Base-by-base conservation (phyloP, 257 asterid species). In the Eustoma russellianum region DNA sequence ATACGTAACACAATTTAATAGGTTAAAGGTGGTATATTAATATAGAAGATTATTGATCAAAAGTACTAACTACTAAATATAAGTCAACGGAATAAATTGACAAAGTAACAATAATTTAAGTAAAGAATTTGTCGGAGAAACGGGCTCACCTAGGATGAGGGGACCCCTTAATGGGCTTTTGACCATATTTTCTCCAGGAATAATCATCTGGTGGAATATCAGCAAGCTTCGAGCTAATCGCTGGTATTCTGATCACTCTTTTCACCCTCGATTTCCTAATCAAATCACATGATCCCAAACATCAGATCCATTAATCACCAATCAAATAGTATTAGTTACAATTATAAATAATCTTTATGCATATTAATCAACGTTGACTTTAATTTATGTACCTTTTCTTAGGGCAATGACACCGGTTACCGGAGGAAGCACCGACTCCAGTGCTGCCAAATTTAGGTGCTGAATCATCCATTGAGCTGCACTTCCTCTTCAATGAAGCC, bases 131-230 rank as follows among this genome's bases (percentile, higher is more conserved):
- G 28, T 19, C 28, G 28, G 28, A 19, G 28, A 19, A 19, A 19
- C 28, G 28, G 28, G 28, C 49, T 78, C 73, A 86, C 95, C 95
- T 79, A 24, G 95, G 95, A 77, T 83, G 91, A 62, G 95, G 95
- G 30, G 95, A 86, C n/a, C 95, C 95, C 49, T 87, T 87, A 74
- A 87, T 87, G 28, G 96, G 96, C 70, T 87, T 83, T 66, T 86
- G 95, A 63, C 95, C 95, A 33, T 86, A 86, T 58, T 87, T 87
- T 64, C 96, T 87, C 96, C 96, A 87, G 2, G 96, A 83, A 67
- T 57, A 83, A 60, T 87, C 94, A 43, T 87, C 96, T 6, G 94
- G 92, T 38, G 96, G 96, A 66, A 87, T 79, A 66, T 87, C 96
- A 9, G 94, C 91, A 83, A 81, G 77, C 63, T 87, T 87, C 83